A percentile compares a stretch with the other conserved stretches of the same genome.
phyloP scores from a whole-genome alignment of 1,284 basidiomycete genomes.

The Apiotrichum veenhuisii region DNA sequence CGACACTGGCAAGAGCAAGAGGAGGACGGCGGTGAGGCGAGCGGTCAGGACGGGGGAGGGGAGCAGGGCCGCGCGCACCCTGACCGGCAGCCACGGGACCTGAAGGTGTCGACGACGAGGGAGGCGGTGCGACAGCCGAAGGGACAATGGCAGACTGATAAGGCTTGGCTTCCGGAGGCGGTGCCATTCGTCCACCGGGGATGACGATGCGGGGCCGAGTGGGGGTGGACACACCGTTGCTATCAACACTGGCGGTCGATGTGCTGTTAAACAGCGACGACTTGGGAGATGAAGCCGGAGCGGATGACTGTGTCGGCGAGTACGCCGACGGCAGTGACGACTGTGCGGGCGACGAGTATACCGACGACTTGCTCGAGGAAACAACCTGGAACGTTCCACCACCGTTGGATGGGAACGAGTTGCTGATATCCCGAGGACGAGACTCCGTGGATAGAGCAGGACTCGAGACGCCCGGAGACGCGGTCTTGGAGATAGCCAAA shows the following conservation, averaged over 20 bases:
- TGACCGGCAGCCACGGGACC: background rate
- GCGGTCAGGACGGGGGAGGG: background rate
- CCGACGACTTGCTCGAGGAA: background rate
- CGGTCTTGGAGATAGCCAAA: background rate
- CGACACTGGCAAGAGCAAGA: background rate
- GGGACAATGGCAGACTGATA: background rate
- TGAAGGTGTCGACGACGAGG: background rate
- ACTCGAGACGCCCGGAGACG: background rate
- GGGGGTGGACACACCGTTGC: background rate
- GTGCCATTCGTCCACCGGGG: background rate
- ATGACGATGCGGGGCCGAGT: constrained; percentile 1
- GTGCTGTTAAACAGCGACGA: background rate
- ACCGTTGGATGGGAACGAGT: background rate
- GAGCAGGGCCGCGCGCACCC: background rate
- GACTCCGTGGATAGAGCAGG: background rate
- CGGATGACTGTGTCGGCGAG: too few species aligned
- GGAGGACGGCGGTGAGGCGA: background rate
- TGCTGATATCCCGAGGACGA: background rate
- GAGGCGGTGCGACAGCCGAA: background rate
- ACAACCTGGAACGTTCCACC: constrained; percentile 2
- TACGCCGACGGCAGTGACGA: background rate
- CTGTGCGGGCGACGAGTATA: background rate
- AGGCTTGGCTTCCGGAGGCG: background rate
- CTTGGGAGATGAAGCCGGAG: background rate
- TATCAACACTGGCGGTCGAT: background rate